A percentile compares a stretch with the other conserved stretches of the same genome.
phyloP scores from a whole-genome alignment of 2,329 filamentous ascomycete genomes.

The Apiospora pterosperma region DNA sequence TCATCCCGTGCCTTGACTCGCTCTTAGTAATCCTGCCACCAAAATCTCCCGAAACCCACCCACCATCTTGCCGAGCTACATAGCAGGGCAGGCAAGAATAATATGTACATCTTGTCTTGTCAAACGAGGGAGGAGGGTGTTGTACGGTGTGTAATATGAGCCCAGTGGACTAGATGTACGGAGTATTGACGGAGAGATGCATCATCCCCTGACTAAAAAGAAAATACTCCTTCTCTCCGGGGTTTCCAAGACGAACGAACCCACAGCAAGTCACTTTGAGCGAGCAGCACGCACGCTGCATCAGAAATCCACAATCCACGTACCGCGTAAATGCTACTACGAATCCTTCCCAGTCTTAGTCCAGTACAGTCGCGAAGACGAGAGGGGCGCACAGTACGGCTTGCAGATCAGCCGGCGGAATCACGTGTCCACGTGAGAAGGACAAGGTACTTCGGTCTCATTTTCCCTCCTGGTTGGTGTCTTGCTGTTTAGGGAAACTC shows the following conservation, averaged over 20 bases:
- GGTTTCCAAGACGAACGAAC: neutral
- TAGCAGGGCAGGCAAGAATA: neutral
- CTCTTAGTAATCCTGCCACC: neutral
- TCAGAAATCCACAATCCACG: neutral
- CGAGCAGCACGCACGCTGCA: neutral
- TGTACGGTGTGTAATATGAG: neutral
- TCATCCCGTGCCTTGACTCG: neutral
- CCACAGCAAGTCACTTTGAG: neutral
- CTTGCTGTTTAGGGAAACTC: neutral
- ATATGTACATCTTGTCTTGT: neutral
- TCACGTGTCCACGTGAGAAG: neutral
- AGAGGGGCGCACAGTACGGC: neutral
- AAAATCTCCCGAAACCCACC: neutral
- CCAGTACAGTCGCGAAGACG: neutral
- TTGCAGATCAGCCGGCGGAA: neutral
- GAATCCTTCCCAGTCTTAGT: neutral
- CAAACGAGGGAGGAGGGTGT: neutral
- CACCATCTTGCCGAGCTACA: neutral
- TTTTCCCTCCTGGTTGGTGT: neutral
- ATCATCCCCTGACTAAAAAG: neutral
- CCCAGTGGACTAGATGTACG: no score
- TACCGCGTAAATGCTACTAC: neutral
- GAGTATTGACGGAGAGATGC: neutral
- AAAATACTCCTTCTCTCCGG: neutral
- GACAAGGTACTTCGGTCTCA: neutral